These are phyloP conservation scores for Phytophthora vignae DNA, from an alignment of 352 stramenopile species.

Conservation along the genomic window DNA sequence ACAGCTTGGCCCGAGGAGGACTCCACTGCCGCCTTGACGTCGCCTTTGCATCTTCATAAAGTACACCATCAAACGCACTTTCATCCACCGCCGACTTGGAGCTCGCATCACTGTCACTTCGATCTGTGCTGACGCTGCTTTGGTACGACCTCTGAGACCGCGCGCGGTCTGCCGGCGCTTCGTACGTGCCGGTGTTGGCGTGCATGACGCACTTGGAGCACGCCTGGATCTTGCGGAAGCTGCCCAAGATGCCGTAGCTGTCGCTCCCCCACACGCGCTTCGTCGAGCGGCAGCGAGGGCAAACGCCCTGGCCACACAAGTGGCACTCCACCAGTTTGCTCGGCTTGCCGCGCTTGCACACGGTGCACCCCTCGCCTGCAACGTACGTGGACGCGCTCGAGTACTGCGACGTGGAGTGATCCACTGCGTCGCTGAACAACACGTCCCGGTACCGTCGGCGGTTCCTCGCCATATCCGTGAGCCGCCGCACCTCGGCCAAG, in stretches of 20 bases:
- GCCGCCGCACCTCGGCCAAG: constrained; percentile 50
- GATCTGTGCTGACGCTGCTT: constrained; percentile 25
- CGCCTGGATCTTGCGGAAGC: constrained; percentile 50
- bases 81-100: constrained; percentile 2
- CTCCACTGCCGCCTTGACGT: constrained; percentile 2
- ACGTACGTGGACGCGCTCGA: constrained; percentile 20
- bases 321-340: constrained; percentile 36
- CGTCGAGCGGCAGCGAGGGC: constrained; percentile 36
- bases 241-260: constrained; percentile 40
- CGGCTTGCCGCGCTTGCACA: constrained; percentile 29
- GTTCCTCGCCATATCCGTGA: constrained; percentile 50
- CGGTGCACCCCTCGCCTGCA: constrained; percentile 15
- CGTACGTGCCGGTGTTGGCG: constrained; percentile 40
- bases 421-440: constrained; percentile 9
- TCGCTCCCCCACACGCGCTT: constrained; percentile 55
- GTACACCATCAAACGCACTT: constrained; percentile 13
- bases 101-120: constrained; percentile 18
- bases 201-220: constrained; percentile 53
- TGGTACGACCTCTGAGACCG: constrained; percentile 27
- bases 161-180: constrained; percentile 24
- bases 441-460: constrained; percentile 19
- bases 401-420: constrained; percentile 23
- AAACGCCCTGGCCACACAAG: constrained; percentile 39
- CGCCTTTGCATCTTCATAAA: constrained; percentile 16
- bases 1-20: constrained; percentile 1